Conservation (phyloP, 805 yeast genomes). For the Scheffersomyces lignosus region DNA sequence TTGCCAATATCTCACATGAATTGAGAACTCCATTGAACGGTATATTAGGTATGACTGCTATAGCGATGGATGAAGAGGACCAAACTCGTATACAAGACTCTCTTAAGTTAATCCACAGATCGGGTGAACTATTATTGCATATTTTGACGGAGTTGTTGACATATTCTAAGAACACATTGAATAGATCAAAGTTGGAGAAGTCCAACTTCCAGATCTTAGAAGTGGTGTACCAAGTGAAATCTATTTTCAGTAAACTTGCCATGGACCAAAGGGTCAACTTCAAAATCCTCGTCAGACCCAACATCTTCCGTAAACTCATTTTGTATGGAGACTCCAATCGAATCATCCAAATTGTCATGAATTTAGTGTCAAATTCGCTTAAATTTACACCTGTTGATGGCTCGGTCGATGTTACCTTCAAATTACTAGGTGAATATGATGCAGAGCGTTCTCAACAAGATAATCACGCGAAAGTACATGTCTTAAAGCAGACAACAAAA, state of each 20-base stretch:
- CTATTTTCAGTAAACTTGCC: slow-evolving; percentile 82
- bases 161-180: slow-evolving; percentile 87
- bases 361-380: slow-evolving; percentile 83
- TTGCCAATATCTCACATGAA: slow-evolving; percentile 92
- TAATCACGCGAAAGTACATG: slow-evolving; percentile 47
- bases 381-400: slow-evolving; percentile 94
- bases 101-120: slow-evolving; percentile 78
- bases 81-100: slow-evolving; percentile 67
- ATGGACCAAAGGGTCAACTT: slow-evolving; percentile 73
- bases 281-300: slow-evolving; percentile 62
- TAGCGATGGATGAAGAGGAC: slow-evolving; percentile 86
- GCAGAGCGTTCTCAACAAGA: slow-evolving; percentile 36
- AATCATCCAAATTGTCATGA: slow-evolving; percentile 89
- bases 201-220: slow-evolving; percentile 78
- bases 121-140: slow-evolving; percentile 88
- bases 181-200: slow-evolving; percentile 79
- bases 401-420: slow-evolving; percentile 62
- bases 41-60: slow-evolving; percentile 91
- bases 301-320: slow-evolving; percentile 57
- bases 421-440: slow-evolving; percentile 72
- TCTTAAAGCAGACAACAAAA: slow-evolving; percentile 21
- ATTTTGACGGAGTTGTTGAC: slow-evolving; percentile 88
- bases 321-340: slow-evolving; percentile 87
- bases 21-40: slow-evolving; percentile 95
- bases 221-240: slow-evolving; percentile 78